Base-by-base conservation (phyloP, 495 filamentous ascomycete genomes). In the Parmelia sp. region DNA sequence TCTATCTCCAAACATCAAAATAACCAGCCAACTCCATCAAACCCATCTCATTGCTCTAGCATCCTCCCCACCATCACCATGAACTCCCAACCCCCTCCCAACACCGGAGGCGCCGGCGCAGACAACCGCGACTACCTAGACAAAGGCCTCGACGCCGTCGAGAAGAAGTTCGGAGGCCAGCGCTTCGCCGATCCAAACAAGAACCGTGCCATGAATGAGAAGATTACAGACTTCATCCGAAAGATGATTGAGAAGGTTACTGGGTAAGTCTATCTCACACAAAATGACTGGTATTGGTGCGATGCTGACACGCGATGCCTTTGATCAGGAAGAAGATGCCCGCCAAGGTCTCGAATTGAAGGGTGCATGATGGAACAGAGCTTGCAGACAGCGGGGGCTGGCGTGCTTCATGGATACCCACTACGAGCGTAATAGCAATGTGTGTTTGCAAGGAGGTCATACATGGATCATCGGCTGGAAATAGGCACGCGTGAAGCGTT, bases 181-280 rank as follows among this genome's bases (percentile, higher is more conserved):
- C 62, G 62, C 57, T 59, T 64, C 42, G 31, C 53, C 49, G 66
- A 57, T 37, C 47, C 62, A 15, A 61, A 64, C 61, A 64, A 58
- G 35, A 66, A 69, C 11, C 64, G 67, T 17, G 67, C 42, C 6
- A 64, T 69, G 64, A 69, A 69, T 4, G 64, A 66, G 64, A 69
- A 69, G 58, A 69, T 69, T 15, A 69, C 67, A 4, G 67, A 69
- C 62, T 49, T 58, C n/a, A 47, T 66, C 17, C 53, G 67, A 14
- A 69, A 69, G 64, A 15, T 53, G 27, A 37, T 69, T 45, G 67
- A 66, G 40, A 69, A 69, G 35, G 44, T 66, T 6, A 66, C 64
- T 14, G 67, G 67, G 67, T 69, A 35, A 23, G 64, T 66, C 5
- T 25, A 17, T 25, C 21, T 23, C 19, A 25, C n/a, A 9, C 6